phyloP scores from a whole-genome alignment of 2,329 filamentous ascomycete genomes.

The Colletotrichum sublineola region DNA sequence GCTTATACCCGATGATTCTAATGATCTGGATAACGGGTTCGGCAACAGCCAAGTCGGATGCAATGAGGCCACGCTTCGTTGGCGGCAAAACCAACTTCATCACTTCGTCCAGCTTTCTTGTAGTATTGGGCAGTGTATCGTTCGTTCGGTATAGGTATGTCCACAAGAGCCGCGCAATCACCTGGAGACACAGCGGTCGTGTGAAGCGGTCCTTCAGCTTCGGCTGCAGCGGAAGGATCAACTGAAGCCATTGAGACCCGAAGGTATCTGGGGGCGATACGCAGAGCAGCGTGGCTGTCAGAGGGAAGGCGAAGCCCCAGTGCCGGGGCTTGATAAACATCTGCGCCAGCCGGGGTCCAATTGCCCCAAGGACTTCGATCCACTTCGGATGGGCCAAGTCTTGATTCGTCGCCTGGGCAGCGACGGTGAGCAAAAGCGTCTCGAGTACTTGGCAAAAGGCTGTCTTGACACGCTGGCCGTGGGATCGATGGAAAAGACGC shows the following conservation, averaged over 20 bases:
- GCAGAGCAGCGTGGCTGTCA: slow-evolving; percentile 89
- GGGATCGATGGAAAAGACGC: slow-evolving; percentile 84
- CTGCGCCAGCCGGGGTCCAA: slow-evolving; percentile 83
- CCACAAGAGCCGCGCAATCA: slow-evolving; percentile 92
- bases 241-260: slow-evolving; percentile 85
- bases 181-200: slow-evolving; percentile 85
- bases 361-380: slow-evolving; percentile 84
- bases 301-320: slow-evolving; percentile 89
- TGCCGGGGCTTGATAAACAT: slow-evolving; percentile 94
- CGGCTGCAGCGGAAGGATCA: slow-evolving; percentile 82
- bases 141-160: slow-evolving; percentile 90
- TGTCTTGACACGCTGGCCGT: slow-evolving; percentile 91
- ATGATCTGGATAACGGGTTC: slow-evolving; percentile 95
- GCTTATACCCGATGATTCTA: slow-evolving; percentile 91
- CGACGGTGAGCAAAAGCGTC: slow-evolving; percentile 86
- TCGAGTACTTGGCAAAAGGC: slow-evolving; percentile 95
- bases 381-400: slow-evolving; percentile 87
- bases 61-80: slow-evolving; percentile 83
- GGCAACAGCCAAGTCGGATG: slow-evolving; percentile 84
- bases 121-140: slow-evolving; percentile 76
- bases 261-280: slow-evolving; percentile 89
- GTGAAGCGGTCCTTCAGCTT: slow-evolving; percentile 87
- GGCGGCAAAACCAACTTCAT: slow-evolving; percentile 85
- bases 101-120: slow-evolving; percentile 90
- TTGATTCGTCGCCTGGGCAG: slow-evolving; percentile 79